Evolutionary conservation across 208 protist species (phyloP).

Genomic region (Trypanosoma lewisi): DNA sequence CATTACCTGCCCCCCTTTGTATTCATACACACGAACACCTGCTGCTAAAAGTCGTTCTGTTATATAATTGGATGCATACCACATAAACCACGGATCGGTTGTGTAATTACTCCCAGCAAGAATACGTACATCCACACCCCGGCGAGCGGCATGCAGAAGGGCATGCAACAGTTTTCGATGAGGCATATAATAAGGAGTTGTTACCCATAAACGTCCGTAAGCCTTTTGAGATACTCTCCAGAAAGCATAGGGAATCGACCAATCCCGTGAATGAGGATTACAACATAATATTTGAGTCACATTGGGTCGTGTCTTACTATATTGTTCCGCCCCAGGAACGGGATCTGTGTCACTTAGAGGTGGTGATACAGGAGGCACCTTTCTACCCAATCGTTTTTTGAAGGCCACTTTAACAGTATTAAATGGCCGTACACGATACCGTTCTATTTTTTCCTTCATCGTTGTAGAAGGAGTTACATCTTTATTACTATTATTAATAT

Average conservation of each 20-base stretch:
- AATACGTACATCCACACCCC: constrained; percentile 90
- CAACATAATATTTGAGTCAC: constrained; percentile 79
- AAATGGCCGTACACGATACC: constrained; percentile 37
- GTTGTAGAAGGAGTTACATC: background rate
- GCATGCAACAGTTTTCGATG: constrained; percentile 74
- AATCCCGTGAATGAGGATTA: constrained; percentile 85
- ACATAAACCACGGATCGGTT: constrained; percentile 92
- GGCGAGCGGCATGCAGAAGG: constrained; percentile 65
- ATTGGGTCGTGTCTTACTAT: constrained; percentile 38
- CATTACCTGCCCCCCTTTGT: constrained; percentile 82
- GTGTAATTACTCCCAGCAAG: constrained; percentile 78
- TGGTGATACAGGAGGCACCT: constrained; percentile 28
- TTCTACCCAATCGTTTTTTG: background rate
- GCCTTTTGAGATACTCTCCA: constrained; percentile 83
- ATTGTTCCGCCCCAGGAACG: constrained; percentile 68
- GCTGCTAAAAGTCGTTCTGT: constrained; percentile 69
- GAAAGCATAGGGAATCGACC: constrained; percentile 87
- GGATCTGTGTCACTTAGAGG: constrained; percentile 61
- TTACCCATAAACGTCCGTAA: constrained; percentile 85
- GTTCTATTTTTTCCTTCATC: constrained; percentile 53
- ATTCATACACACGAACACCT: constrained; percentile 90
- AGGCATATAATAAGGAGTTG: constrained; percentile 91
- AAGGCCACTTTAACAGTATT: background rate
- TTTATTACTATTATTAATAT: too few species aligned
- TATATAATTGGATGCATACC: constrained; percentile 87